Percentiles rank a stretch among this genome's conserved stretches.
These are phyloP conservation scores for Pichia cabralensis DNA, from an alignment of 805 yeast genomes.

Conservation along the genomic window DNA sequence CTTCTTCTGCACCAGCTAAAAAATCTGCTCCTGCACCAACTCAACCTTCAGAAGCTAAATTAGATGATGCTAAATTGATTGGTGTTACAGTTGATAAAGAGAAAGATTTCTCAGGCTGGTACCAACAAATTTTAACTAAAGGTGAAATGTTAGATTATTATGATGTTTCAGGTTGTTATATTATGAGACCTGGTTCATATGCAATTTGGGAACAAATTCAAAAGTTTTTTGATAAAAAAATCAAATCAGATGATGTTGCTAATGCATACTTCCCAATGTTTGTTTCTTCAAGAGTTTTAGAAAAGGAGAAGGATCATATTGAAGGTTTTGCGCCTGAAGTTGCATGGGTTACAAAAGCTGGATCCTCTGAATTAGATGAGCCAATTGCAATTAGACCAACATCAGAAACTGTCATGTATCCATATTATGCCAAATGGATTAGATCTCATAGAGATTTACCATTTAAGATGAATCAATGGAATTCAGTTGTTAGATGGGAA, in stretches of 20 bases:
- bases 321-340: slow-evolving; percentile 99
- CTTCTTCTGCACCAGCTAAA: slow-evolving; percentile 25
- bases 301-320: slow-evolving; percentile 95
- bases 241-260: slow-evolving; percentile 83
- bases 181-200: slow-evolving; percentile 92
- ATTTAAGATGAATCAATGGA: slow-evolving; percentile 95
- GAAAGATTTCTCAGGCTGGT: slow-evolving; percentile 93
- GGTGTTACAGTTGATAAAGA: slow-evolving; percentile 95
- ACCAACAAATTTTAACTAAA: slow-evolving; percentile 89
- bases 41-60: slow-evolving; percentile 36
- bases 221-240: slow-evolving; percentile 68
- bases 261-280: slow-evolving; percentile 99
- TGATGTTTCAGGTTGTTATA: slow-evolving; percentile 98
- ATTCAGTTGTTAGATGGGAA: slow-evolving; percentile 99
- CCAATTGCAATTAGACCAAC: slow-evolving; percentile 99
- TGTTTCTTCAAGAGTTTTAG: slow-evolving; percentile 84
- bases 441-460: slow-evolving; percentile 98
- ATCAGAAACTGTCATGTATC: slow-evolving; percentile 99
- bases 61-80: slow-evolving; percentile 81
- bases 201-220: slow-evolving; percentile 92
- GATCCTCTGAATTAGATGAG: slow-evolving; percentile 87
- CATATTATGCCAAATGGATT: slow-evolving; percentile 98
- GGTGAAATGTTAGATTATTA: slow-evolving; percentile 98
- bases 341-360: slow-evolving; percentile 99
- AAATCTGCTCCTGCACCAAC: slow-evolving; percentile 27